A percentile compares a stretch with the other conserved stretches of the same genome.
phyloP scores from a whole-genome alignment of 2,329 filamentous ascomycete genomes.

The Hymenoscyphus fructigenus region DNA sequence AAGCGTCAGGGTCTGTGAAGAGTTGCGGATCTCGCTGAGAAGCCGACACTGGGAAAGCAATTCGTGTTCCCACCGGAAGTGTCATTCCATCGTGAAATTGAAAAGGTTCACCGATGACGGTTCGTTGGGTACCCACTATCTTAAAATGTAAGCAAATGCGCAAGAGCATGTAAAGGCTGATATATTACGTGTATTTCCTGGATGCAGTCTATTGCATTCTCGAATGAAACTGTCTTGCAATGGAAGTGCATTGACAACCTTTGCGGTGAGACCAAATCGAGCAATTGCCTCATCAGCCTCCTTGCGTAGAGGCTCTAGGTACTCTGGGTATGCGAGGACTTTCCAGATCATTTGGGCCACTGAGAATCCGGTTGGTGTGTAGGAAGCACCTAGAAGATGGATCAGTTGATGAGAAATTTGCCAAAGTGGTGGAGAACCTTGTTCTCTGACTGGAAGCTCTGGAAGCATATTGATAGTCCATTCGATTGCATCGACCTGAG shows the following conservation, averaged over 20 bases:
- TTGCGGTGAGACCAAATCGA: neutral
- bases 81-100: neutral
- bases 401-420: neutral
- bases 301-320: constrained; percentile 1
- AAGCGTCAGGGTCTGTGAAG: neutral
- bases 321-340: neutral
- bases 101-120: neutral
- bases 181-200: neutral
- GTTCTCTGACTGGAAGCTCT: neutral
- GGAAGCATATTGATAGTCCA: neutral
- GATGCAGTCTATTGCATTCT: neutral
- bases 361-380: neutral
- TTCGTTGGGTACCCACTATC: neutral
- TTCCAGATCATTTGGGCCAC: neutral
- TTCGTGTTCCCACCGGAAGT: neutral
- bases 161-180: neutral
- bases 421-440: neutral
- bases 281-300: neutral
- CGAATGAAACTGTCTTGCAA: constrained; percentile 1
- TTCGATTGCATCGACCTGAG: neutral
- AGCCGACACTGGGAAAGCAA: neutral
- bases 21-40: neutral
- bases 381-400: neutral
- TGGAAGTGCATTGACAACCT: neutral
- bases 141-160: neutral